Percentiles rank a stretch among this genome's conserved stretches.
These are phyloP conservation scores for Stagonosporopsis tanaceti DNA, from an alignment of 2,329 filamentous ascomycete species.

Conservation along the genomic window DNA sequence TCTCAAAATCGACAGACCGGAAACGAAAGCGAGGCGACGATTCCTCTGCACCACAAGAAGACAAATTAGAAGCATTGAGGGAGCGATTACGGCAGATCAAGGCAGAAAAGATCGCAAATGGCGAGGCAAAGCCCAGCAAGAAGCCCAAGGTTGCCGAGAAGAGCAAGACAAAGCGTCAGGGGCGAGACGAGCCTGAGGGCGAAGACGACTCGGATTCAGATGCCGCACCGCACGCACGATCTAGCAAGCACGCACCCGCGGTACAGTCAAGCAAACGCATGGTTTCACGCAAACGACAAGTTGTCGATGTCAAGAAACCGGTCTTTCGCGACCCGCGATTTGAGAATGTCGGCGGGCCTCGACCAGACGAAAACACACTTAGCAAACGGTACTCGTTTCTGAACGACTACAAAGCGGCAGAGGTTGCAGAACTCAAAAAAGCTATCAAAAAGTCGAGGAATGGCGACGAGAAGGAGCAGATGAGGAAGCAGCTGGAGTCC, in stretches of 20 bases:
- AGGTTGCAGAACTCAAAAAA: slow-evolving; percentile 77
- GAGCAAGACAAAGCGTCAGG: slow-evolving; percentile 15
- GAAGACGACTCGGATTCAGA: slow-evolving; percentile 43
- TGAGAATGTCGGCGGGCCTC: slow-evolving; percentile 67
- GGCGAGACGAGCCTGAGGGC: slow-evolving; percentile 45
- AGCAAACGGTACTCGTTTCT: slow-evolving; percentile 86
- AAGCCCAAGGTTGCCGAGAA: slow-evolving; percentile 21
- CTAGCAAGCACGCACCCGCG: slow-evolving; percentile 88
- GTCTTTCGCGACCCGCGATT: slow-evolving; percentile 84
- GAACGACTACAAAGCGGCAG: slow-evolving; percentile 82
- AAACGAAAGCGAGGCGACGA: slow-evolving; percentile 55
- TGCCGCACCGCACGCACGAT: slow-evolving; percentile 54
- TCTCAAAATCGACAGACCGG: slow-evolving; percentile 54
- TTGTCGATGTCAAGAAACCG: slow-evolving; percentile 69
- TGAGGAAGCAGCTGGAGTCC: slow-evolving; percentile 77
- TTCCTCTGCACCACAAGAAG: slow-evolving; percentile 52
- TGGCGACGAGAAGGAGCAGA: slow-evolving; percentile 67
- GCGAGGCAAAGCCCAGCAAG: slow-evolving; percentile 27
- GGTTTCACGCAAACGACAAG: slow-evolving; percentile 80
- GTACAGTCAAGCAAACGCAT: slow-evolving; percentile 83
- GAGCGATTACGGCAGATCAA: slow-evolving; percentile 55
- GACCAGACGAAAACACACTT: slow-evolving; percentile 65
- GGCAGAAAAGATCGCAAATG: slow-evolving; percentile 46
- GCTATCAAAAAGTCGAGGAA: slow-evolving; percentile 74
- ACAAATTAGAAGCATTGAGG: slow-evolving; percentile 57